These are phyloP conservation scores for Fusarium sp. DNA, from an alignment of 2,329 filamentous ascomycete species.

Conservation along the genomic window DNA sequence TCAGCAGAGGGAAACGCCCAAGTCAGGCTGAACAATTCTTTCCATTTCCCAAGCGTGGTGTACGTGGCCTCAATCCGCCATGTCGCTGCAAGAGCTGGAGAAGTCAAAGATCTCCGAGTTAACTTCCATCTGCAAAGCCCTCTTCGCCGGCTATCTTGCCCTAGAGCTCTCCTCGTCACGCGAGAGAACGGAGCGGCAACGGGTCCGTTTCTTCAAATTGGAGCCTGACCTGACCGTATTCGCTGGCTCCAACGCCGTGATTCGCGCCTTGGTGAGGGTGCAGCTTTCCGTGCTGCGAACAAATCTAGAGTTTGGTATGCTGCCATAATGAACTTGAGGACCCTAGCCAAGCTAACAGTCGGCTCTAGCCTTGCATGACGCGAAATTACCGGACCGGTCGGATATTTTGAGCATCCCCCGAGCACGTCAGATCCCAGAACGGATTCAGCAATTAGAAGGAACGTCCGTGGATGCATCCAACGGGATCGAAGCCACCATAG, in stretches of 20 bases:
- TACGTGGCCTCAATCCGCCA: background rate
- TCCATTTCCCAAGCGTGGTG: background rate
- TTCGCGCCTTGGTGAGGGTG: background rate
- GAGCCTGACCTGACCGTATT: background rate
- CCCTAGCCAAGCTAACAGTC: background rate
- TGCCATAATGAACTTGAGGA: background rate
- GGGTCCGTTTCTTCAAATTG: background rate
- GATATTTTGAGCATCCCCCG: background rate
- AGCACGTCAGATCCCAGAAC: background rate
- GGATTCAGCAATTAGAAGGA: background rate
- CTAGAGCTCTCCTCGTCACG: background rate
- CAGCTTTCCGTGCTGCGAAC: background rate
- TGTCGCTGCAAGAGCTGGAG: background rate
- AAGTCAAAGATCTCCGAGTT: background rate
- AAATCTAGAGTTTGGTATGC: slow-evolving; percentile 1
- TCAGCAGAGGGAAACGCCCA: background rate
- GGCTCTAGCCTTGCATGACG: background rate
- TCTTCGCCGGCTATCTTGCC: background rate
- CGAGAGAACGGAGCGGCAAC: background rate
- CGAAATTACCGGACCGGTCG: background rate
- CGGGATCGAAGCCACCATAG: background rate
- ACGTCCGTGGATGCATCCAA: background rate
- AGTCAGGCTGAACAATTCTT: background rate
- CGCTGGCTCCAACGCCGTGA: background rate
- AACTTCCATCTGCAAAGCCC: background rate